phyloP scores from a whole-genome alignment of 331 rosid genomes.

The Malus hybrid region DNA sequence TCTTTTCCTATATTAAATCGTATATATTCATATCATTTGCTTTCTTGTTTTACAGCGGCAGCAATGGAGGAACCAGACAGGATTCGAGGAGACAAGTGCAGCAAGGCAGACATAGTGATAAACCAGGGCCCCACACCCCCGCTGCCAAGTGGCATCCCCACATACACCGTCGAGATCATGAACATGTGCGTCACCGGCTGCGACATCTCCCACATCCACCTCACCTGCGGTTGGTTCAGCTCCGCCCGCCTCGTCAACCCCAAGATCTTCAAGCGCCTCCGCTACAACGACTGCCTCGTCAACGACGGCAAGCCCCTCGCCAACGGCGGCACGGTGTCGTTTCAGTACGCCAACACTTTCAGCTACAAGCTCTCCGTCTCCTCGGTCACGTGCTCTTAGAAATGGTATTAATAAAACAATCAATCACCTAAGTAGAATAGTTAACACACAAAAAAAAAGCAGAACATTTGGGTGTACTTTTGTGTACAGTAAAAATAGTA shows the following conservation, averaged over 20 bases:
- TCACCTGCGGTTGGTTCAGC: constrained; percentile 91
- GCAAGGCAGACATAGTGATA: constrained; percentile 52
- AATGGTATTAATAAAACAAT: neutral
- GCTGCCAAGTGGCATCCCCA: constrained; percentile 80
- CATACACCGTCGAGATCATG: constrained; percentile 72
- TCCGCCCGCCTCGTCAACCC: constrained; percentile 85
- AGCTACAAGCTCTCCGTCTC: constrained; percentile 62
- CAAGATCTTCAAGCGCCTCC: constrained; percentile 76
- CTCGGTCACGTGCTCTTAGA: constrained; percentile 38
- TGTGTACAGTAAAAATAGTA: neutral
- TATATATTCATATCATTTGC: neutral
- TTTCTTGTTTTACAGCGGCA: constrained; percentile 1
- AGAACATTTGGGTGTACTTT: neutral
- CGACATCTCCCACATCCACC: constrained; percentile 60
- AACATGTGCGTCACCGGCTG: constrained; percentile 71
- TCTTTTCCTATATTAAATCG: neutral
- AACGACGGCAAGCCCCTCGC: constrained; percentile 64
- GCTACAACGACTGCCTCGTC: constrained; percentile 73
- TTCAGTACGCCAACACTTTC: constrained; percentile 76
- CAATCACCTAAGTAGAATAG: neutral
- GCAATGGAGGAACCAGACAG: constrained; percentile 54
- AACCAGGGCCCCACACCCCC: constrained; percentile 77
- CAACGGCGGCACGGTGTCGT: constrained; percentile 56
- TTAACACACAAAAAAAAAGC: neutral
- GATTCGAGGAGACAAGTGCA: constrained; percentile 74